Evolutionary conservation across 768 basidiomycete species (phyloP).

Genomic region (Pilatotrama ljubarskyi): DNA sequence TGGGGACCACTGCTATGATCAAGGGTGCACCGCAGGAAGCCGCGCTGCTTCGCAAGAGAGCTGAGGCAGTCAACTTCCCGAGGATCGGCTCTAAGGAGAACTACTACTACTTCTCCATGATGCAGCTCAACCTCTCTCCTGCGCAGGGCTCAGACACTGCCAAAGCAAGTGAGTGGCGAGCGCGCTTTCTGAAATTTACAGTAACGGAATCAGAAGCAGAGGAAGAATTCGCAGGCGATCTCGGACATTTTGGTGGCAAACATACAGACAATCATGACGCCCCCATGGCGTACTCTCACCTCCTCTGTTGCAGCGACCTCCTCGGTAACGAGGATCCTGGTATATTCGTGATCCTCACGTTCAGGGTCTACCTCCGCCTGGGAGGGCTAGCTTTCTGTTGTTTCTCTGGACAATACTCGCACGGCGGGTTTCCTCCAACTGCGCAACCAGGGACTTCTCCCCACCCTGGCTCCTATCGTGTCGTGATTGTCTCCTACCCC

Average conservation of each 20-base stretch:
- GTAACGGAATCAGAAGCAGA: background rate
- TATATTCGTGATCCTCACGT: background rate
- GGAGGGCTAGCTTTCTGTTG: background rate
- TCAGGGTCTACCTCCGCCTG: background rate
- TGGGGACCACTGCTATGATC: background rate
- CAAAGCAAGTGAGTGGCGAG: background rate
- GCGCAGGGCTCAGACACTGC: background rate
- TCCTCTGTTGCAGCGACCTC: background rate
- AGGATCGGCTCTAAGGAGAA: background rate
- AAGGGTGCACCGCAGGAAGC: background rate
- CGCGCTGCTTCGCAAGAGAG: background rate
- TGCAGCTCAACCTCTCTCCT: background rate
- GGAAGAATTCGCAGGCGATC: background rate
- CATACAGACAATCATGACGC: background rate
- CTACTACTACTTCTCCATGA: background rate
- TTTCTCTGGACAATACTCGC: background rate
- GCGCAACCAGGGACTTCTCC: background rate
- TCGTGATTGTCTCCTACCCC: background rate
- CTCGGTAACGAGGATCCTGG: background rate
- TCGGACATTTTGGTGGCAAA: background rate
- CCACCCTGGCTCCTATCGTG: background rate
- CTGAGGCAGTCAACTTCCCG: background rate
- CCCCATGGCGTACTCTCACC: background rate
- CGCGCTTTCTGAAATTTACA: background rate
- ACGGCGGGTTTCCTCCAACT: background rate